Percentiles rank a stretch among this genome's conserved stretches.
phyloP scores from a whole-genome alignment of 495 filamentous ascomycete genomes.

The Hapsidospora chrysogenum region DNA sequence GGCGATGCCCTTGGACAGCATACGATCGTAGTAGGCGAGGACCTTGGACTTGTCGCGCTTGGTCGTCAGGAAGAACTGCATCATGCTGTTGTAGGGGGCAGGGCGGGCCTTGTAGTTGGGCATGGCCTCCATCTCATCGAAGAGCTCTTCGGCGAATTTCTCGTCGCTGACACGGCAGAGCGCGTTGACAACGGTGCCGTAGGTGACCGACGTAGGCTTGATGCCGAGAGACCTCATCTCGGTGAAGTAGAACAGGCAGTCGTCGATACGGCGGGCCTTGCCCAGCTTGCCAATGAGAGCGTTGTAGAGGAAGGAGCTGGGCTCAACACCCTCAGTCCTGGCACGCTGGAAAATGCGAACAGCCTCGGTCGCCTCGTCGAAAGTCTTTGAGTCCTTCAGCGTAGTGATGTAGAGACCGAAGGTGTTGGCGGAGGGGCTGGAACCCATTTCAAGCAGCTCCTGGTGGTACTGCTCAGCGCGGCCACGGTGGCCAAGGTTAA shows the following conservation, averaged over 20 bases:
- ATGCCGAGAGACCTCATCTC: constrained; percentile 91
- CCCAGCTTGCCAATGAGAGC: constrained; percentile 96
- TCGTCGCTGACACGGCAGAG: constrained; percentile 94
- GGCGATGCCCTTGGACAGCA: constrained; percentile 71
- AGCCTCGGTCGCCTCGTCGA: constrained; percentile 91
- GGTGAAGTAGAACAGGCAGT: constrained; percentile 92
- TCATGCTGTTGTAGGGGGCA: constrained; percentile 95
- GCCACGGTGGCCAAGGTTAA: constrained; percentile 63
- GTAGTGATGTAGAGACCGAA: constrained; percentile 98
- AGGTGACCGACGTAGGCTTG: constrained; percentile 91
- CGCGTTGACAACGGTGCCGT: constrained; percentile 95
- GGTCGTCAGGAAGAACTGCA: constrained; percentile 96
- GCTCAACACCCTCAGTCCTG: constrained; percentile 84
- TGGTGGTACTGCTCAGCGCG: constrained; percentile 76
- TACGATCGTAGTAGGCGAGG: constrained; percentile 88
- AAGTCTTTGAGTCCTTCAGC: constrained; percentile 85
- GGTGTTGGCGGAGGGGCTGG: constrained; percentile 87
- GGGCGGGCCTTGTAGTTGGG: constrained; percentile 96
- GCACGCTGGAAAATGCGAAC: constrained; percentile 93
- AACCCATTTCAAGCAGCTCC: constrained; percentile 73
- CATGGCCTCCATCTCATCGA: constrained; percentile 98
- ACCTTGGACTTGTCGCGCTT: constrained; percentile 92
- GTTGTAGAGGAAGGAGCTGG: constrained; percentile 94
- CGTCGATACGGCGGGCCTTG: constrained; percentile 92
- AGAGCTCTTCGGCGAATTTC: constrained; percentile 92